These are phyloP conservation scores for Metrosideros polymorpha DNA, from an alignment of 441 rosid genomes.

Conservation along the genomic window DNA sequence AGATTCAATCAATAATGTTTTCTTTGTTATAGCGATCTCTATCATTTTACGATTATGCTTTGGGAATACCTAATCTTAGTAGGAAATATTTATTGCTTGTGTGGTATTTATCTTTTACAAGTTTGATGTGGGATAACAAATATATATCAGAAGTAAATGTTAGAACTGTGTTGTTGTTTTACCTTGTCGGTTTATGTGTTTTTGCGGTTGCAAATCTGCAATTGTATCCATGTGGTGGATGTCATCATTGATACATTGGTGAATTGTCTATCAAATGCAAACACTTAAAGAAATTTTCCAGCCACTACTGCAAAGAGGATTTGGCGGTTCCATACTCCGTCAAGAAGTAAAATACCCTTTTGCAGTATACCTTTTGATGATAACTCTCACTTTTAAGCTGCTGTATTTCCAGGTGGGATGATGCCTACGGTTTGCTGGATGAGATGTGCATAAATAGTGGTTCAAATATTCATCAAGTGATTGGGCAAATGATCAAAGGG, in stretches of 20 bases:
- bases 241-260: background rate
- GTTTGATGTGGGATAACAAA: background rate
- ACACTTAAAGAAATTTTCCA: background rate
- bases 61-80: background rate
- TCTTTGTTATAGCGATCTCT: background rate
- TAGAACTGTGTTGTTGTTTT: background rate
- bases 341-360: background rate
- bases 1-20: background rate
- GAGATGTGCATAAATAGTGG: conserved; percentile 73
- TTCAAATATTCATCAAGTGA: conserved; percentile 83
- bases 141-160: background rate
- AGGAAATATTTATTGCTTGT: background rate
- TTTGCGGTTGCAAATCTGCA: background rate
- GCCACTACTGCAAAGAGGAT: background rate
- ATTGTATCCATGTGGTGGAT: background rate
- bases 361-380: background rate
- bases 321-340: background rate
- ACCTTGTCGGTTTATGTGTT: background rate
- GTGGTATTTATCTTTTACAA: background rate
- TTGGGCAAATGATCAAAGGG: conserved; percentile 92
- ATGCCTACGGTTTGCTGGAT: conserved; percentile 58
- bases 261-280: background rate
- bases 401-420: conserved; percentile 56
- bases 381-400: background rate
- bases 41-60: background rate